These are phyloP conservation scores for Termitomyces sp. DNA, from an alignment of 768 basidiomycete genomes.

Conservation along the genomic window DNA sequence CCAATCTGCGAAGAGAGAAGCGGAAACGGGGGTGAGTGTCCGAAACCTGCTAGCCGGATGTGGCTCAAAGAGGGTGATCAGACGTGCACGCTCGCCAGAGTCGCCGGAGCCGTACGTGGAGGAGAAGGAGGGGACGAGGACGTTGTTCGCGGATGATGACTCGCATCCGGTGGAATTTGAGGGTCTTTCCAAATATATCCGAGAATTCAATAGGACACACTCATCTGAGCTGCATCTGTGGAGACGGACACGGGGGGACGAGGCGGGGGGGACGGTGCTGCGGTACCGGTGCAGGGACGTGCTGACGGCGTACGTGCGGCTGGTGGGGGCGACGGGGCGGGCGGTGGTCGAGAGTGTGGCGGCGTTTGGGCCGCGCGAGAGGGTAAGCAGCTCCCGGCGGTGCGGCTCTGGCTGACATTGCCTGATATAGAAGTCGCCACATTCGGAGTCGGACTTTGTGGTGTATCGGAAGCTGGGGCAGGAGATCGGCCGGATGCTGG, in stretches of 20 bases:
- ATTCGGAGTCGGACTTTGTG: conserved; percentile 64
- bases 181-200: conserved; percentile 51
- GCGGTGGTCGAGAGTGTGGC: conserved; percentile 55
- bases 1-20: conserved; percentile 42
- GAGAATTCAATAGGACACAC: conserved; percentile 50
- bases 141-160: conserved; percentile 44
- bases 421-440: conserved; percentile 54
- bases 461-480: conserved; percentile 68
- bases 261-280: conserved; percentile 38
- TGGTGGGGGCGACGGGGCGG: conserved; percentile 38
- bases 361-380: conserved; percentile 74
- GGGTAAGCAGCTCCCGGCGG: conserved; percentile 33
- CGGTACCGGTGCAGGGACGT: conserved; percentile 66
- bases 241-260: conserved; percentile 31
- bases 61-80: conserved; percentile 17
- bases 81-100: conserved; percentile 52
- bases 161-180: conserved; percentile 38
- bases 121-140: conserved; percentile 31
- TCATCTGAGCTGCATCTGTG: conserved; percentile 53
- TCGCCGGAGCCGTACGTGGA: conserved; percentile 59
- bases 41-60: conserved; percentile 10
- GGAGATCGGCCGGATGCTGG: conserved; percentile 58
- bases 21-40: conserved; percentile 55
- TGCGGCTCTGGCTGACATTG: background rate
- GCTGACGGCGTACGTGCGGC: conserved; percentile 59